A percentile compares a stretch with the other conserved stretches of the same genome.
Conservation (phyloP, 495 filamentous ascomycete genomes). For the Xylaria bambusicola region DNA sequence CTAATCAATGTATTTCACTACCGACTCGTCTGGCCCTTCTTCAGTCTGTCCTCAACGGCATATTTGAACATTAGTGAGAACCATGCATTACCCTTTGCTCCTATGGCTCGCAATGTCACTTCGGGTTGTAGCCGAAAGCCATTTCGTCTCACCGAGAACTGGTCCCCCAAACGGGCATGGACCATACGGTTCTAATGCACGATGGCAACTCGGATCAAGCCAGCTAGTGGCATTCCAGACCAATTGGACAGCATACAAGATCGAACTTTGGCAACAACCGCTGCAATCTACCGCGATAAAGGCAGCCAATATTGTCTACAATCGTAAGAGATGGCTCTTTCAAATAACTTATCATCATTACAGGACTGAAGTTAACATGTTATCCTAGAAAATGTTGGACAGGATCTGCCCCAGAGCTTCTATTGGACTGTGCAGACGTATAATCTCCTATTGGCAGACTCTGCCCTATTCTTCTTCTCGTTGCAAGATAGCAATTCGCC, state of each 20-base stretch:
- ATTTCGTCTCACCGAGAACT: conserved; percentile 1
- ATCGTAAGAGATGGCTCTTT: neutral
- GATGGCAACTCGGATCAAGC: conserved; percentile 1
- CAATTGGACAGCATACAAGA: neutral
- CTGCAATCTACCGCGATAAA: neutral
- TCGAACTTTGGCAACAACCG: conserved; percentile 6
- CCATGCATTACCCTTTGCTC: neutral
- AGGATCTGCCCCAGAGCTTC: conserved; percentile 1
- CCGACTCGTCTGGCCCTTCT: neutral
- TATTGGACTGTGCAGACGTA: conserved; percentile 13
- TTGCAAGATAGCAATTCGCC: neutral
- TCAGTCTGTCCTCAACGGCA: neutral
- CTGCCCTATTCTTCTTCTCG: neutral
- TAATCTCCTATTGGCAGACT: neutral
- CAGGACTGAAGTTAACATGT: neutral
- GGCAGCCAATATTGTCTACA: neutral
- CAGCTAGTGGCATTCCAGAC: neutral
- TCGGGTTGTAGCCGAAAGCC: neutral
- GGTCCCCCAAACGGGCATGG: neutral
- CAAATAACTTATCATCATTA: too few species aligned
- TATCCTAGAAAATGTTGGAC: neutral
- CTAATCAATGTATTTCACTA: neutral
- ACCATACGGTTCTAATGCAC: neutral
- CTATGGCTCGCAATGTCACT: neutral
- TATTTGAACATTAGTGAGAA: neutral